Percentiles rank a stretch among this genome's conserved stretches.
These are phyloP conservation scores for Forsythia viridissima DNA, from an alignment of 257 asterid genomes.

Conservation along the genomic window DNA sequence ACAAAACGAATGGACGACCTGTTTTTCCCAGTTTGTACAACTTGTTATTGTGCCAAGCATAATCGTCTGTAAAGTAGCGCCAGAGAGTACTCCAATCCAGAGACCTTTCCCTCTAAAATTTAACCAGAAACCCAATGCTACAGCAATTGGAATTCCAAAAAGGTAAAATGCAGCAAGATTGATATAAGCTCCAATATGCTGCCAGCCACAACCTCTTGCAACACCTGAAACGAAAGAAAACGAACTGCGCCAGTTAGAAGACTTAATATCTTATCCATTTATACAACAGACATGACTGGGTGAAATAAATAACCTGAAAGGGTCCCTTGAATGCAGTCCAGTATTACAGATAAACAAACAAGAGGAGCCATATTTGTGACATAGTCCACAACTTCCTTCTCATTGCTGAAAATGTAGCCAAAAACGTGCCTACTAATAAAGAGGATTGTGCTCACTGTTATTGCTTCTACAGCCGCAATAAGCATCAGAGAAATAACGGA, in stretches of 20 bases:
- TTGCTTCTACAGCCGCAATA: slow-evolving; percentile 46
- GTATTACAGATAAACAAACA: slow-evolving; percentile 52
- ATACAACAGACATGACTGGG: background rate
- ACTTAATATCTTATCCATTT: background rate
- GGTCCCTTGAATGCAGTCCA: slow-evolving; percentile 69
- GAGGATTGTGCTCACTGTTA: slow-evolving; percentile 39
- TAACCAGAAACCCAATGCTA: slow-evolving; percentile 54
- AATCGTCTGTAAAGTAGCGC: slow-evolving; percentile 51
- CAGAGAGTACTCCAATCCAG: slow-evolving; percentile 68
- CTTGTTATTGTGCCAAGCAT: slow-evolving; percentile 53
- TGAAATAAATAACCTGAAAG: slow-evolving; percentile 50
- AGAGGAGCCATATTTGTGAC: slow-evolving; percentile 72
- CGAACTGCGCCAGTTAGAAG: background rate
- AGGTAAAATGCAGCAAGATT: slow-evolving; percentile 81
- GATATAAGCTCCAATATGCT: slow-evolving; percentile 75
- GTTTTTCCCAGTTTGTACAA: slow-evolving; percentile 71
- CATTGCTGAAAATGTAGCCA: slow-evolving; percentile 75
- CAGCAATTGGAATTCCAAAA: slow-evolving; percentile 77
- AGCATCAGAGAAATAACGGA: slow-evolving; percentile 55
- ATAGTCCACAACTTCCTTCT: slow-evolving; percentile 73
- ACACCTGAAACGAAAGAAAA: slow-evolving; percentile 43
- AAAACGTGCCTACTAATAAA: slow-evolving; percentile 60
- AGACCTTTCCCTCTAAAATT: slow-evolving; percentile 69
- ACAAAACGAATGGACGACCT: slow-evolving; percentile 30
- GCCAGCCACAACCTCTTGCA: slow-evolving; percentile 96